Conservation (phyloP, 73 alveolate species). For the Vitrella brassicaformis region DNA sequence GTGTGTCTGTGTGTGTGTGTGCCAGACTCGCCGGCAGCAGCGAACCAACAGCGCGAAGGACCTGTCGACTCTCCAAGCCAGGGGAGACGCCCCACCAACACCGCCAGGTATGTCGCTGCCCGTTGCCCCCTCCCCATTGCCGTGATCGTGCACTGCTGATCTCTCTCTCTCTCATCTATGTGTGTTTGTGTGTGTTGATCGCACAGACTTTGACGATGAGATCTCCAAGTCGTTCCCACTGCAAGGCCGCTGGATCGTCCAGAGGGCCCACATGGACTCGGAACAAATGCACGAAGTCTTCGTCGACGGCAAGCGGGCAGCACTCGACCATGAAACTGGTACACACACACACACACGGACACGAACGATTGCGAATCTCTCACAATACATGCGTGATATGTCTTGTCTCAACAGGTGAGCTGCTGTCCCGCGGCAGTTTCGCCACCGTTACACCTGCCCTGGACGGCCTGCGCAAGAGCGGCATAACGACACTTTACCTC, state of each 20-base stretch:
- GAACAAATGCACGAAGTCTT: conserved; percentile 80
- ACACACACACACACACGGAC: no score
- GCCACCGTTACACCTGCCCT: conserved; percentile 60
- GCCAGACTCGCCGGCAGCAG: no score
- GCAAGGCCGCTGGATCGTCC: conserved; percentile 85
- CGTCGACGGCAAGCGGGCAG: conserved; percentile 79
- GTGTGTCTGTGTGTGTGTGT: no score
- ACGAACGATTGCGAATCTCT: no score
- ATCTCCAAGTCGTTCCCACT: conserved; percentile 49
- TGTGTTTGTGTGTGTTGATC: not conserved
- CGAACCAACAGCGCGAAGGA: no score
- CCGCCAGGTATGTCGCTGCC: conserved; percentile 4
- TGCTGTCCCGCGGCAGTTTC: conserved; percentile 76
- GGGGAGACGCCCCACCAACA: not conserved
- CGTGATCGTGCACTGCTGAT: not conserved
- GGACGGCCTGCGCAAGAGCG: conserved; percentile 50
- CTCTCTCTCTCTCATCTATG: not conserved
- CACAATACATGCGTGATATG: no score
- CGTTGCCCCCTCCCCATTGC: conserved; percentile 5
- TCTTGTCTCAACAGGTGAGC: no score
- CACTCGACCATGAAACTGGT: conserved; percentile 55
- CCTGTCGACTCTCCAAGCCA: no score
- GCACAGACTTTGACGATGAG: not conserved
- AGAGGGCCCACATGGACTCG: conserved; percentile 68
- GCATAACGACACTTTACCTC: conserved; percentile 74